Evolutionary conservation across 2,329 filamentous ascomycete species (phyloP).

Genomic region (Remersonia thermophila): DNA sequence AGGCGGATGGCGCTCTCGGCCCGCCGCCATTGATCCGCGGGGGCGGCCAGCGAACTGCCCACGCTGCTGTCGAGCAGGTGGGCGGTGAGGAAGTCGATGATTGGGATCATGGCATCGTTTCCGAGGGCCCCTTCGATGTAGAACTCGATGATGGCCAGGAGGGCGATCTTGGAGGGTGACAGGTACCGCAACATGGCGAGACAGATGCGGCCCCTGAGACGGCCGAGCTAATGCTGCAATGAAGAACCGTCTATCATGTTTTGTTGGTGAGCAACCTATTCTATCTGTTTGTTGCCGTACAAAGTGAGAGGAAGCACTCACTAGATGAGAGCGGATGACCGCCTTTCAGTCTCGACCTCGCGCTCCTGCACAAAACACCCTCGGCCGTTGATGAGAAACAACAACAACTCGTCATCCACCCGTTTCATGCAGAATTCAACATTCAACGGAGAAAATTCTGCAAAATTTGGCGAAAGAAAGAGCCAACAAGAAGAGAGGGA

Average conservation of each 20-base stretch:
- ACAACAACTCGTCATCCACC: no score
- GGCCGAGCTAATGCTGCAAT: constrained; percentile 2
- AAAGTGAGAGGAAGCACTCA: no score
- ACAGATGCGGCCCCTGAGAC: neutral
- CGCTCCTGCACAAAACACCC: no score
- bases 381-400: no score
- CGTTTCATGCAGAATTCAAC: no score
- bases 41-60: constrained; percentile 10
- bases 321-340: no score
- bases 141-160: constrained; percentile 68
- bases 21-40: constrained; percentile 31
- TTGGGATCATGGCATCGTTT: constrained; percentile 28
- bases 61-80: constrained; percentile 36
- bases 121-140: constrained; percentile 56
- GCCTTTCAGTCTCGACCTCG: no score
- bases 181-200: constrained; percentile 62
- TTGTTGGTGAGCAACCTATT: no score
- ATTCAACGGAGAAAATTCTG: no score
- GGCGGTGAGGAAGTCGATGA: constrained; percentile 29
- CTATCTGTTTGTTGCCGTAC: no score
- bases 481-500: no score
- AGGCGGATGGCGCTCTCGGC: constrained; percentile 40
- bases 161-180: constrained; percentile 76
- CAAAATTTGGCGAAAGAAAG: no score
- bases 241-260: neutral